Conservation (phyloP, 2,329 filamentous ascomycete species). For the Colletotrichum neosansevieriae region DNA sequence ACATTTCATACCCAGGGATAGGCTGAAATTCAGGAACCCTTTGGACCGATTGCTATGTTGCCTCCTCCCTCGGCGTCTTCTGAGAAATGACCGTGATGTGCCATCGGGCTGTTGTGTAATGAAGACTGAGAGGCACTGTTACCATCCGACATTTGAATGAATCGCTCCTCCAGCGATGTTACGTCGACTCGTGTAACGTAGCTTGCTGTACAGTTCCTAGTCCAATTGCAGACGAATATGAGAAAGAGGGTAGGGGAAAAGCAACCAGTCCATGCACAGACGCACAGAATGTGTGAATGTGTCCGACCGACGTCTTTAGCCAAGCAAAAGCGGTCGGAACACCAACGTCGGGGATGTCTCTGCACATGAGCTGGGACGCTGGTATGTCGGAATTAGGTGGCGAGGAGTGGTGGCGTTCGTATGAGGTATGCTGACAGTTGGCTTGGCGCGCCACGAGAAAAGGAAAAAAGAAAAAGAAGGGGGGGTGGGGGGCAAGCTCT, state of each 20-base stretch:
- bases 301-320: neutral
- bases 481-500: too few species aligned
- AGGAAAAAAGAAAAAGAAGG: neutral
- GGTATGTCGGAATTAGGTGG: neutral
- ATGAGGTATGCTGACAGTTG: neutral
- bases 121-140: slow-evolving; percentile 2
- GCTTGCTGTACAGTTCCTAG: slow-evolving; percentile 1
- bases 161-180: slow-evolving; percentile 19
- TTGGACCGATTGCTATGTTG: neutral
- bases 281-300: neutral
- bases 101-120: slow-evolving; percentile 12
- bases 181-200: slow-evolving; percentile 25
- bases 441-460: neutral
- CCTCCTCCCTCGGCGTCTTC: neutral
- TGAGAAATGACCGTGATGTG: slow-evolving; percentile 15
- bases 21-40: slow-evolving; percentile 7
- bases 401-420: neutral
- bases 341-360: neutral
- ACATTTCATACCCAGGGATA: slow-evolving; percentile 10
- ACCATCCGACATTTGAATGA: slow-evolving; percentile 15
- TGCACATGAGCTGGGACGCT: neutral
- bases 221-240: neutral
- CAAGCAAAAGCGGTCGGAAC: neutral
- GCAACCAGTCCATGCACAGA: neutral
- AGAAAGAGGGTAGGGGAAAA: neutral